Conservation (phyloP, 352 stramenopile species). For the Globisporangium abappressorium region DNA sequence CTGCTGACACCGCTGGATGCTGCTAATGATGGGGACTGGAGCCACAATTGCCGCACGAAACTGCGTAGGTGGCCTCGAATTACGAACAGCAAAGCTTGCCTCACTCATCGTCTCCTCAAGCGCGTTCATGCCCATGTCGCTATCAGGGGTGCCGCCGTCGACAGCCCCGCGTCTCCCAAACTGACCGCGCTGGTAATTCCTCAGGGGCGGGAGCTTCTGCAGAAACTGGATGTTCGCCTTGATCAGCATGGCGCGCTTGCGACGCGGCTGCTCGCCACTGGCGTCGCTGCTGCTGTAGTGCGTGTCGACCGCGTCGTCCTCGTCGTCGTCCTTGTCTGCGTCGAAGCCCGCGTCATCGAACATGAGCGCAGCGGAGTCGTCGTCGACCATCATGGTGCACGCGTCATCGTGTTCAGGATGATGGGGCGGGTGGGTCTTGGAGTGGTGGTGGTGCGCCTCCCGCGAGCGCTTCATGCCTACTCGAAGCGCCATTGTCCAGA, state of each 20-base stretch:
- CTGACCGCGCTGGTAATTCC: slow-evolving; percentile 55
- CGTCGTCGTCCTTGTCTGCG: slow-evolving; percentile 19
- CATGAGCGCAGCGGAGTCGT: slow-evolving; percentile 1
- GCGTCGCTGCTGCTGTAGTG: slow-evolving; percentile 17
- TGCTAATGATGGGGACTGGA: slow-evolving; percentile 15
- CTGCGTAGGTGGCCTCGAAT: slow-evolving; percentile 24
- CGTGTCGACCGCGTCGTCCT: slow-evolving; percentile 12
- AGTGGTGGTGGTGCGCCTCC: not conserved
- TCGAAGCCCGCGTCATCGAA: slow-evolving; percentile 14
- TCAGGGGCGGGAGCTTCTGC: slow-evolving; percentile 59
- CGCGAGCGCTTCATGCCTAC: slow-evolving; percentile 23
- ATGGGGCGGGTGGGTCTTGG: not conserved
- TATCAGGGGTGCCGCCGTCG: slow-evolving; percentile 41
- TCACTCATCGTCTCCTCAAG: slow-evolving; percentile 68
- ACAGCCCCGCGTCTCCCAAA: slow-evolving; percentile 62
- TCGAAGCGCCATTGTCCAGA: slow-evolving; percentile 10
- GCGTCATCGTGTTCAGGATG: not conserved
- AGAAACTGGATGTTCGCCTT: slow-evolving; percentile 59
- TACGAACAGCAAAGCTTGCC: slow-evolving; percentile 56
- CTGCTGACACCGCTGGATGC: slow-evolving; percentile 2
- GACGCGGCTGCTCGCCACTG: slow-evolving; percentile 20
- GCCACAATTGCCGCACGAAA: slow-evolving; percentile 42
- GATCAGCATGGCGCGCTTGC: slow-evolving; percentile 61
- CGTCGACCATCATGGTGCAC: slow-evolving; percentile 19
- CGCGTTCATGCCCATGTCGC: slow-evolving; percentile 47